A percentile compares a stretch with the other conserved stretches of the same genome.
These are phyloP conservation scores for Pyrenophora tritici-repentis DNA, from an alignment of 2,329 filamentous ascomycete species.

Conservation along the genomic window DNA sequence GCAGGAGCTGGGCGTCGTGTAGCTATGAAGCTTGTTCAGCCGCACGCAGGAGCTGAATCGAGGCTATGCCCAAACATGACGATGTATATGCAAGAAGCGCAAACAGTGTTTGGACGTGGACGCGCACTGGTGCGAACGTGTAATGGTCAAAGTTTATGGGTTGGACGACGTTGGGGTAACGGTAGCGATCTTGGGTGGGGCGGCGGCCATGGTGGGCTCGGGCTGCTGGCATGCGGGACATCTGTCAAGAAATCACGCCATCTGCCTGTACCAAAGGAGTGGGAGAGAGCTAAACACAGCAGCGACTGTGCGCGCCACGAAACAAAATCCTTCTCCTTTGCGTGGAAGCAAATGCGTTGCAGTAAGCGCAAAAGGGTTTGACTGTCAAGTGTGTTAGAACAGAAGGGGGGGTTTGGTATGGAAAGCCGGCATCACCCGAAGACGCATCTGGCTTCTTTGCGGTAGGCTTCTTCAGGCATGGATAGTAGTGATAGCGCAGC, in stretches of 20 bases:
- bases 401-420: neutral
- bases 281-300: neutral
- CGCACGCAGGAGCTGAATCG: neutral
- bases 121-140: neutral
- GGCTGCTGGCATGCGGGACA: neutral
- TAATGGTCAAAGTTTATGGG: no score
- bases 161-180: no score
- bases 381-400: neutral
- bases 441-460: no score
- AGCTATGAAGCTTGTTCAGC: neutral
- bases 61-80: no score
- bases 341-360: neutral
- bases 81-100: neutral
- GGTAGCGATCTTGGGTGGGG: no score
- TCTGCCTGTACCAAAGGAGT: neutral
- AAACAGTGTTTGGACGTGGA: neutral
- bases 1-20: neutral
- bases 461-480: no score
- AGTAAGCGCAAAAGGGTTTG: neutral
- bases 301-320: no score
- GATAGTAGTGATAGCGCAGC: no score
- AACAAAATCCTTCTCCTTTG: no score
- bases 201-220: neutral
- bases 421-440: no score
- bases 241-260: constrained; percentile 1